phyloP scores from a whole-genome alignment of 768 basidiomycete species.

The Grammothele lineata region DNA sequence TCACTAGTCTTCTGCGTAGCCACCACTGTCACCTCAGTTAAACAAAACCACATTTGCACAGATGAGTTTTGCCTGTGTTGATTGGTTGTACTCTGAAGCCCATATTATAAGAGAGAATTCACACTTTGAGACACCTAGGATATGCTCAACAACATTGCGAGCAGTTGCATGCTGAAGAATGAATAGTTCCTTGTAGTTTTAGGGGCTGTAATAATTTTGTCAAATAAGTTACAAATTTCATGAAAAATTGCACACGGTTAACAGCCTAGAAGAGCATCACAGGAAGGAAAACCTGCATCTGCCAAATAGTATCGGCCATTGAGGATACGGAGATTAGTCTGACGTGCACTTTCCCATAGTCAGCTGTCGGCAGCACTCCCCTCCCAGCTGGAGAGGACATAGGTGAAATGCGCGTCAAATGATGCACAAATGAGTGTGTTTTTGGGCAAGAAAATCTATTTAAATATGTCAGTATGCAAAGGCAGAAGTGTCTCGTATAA shows the following conservation, averaged over 20 bases:
- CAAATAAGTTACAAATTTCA: no score
- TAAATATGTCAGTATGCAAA: no score
- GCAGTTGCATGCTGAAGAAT: slow-evolving; percentile 12
- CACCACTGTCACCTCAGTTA: no score
- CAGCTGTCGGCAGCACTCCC: slow-evolving; percentile 25
- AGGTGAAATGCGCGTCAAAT: slow-evolving; percentile 21
- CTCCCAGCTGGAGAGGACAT: slow-evolving; percentile 22
- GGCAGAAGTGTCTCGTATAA: no score
- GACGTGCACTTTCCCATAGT: slow-evolving; percentile 22
- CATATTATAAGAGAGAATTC: slow-evolving; percentile 5
- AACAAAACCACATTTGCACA: slow-evolving; percentile 24
- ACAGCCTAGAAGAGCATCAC: slow-evolving; percentile 24
- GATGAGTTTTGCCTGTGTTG: slow-evolving; percentile 24
- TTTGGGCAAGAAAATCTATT: not conserved
- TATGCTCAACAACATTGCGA: slow-evolving; percentile 18
- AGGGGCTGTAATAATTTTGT: no score
- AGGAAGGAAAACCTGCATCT: slow-evolving; percentile 27
- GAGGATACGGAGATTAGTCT: slow-evolving; percentile 21
- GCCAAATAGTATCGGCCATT: slow-evolving; percentile 27
- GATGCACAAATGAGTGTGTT: not conserved
- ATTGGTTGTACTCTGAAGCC: slow-evolving; percentile 20
- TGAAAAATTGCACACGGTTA: slow-evolving; percentile 24
- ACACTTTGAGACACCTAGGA: slow-evolving; percentile 13
- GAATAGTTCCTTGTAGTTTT: slow-evolving; percentile 7
- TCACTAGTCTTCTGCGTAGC: no score